Evolutionary conservation across 2,329 filamentous ascomycete species (phyloP).

Genomic region (Fonsecaea pedrosoi): DNA sequence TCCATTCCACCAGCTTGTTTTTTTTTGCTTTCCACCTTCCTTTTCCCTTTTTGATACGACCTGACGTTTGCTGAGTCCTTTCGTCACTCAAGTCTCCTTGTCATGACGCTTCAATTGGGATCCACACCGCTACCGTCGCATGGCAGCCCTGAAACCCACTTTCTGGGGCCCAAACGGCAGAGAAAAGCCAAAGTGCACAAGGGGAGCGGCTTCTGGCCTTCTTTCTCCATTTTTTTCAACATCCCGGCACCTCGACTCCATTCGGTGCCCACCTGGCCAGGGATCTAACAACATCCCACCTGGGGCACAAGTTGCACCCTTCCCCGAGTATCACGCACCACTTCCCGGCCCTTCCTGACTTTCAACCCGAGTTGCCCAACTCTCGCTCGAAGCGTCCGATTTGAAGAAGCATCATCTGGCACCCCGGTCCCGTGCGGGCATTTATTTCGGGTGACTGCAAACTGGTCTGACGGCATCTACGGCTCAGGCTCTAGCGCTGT

Average conservation of each 20-base stretch:
- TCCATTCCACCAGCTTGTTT: not conserved
- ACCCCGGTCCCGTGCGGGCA: constrained; percentile 25
- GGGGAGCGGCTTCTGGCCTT: constrained; percentile 20
- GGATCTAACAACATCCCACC: constrained; percentile 18
- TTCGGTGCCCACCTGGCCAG: constrained; percentile 13
- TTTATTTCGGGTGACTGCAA: constrained; percentile 34
- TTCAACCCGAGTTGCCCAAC: constrained; percentile 11
- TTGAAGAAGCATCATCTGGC: constrained; percentile 16
- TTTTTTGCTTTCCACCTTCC: not conserved
- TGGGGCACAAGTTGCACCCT: constrained; percentile 3
- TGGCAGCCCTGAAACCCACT: constrained; percentile 35
- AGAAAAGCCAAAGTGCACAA: constrained; percentile 16
- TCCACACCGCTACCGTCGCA: constrained; percentile 36
- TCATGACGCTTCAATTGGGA: constrained; percentile 22
- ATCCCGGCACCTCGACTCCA: constrained; percentile 11
- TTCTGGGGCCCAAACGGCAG: constrained; percentile 18
- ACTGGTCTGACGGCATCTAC: constrained; percentile 32
- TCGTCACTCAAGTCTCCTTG: not conserved
- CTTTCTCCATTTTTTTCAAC: constrained; percentile 15
- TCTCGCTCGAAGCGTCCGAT: constrained; percentile 4
- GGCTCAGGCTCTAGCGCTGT: constrained; percentile 36
- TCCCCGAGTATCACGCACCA: constrained; percentile 17
- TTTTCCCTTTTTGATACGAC: not conserved
- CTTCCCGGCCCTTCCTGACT: constrained; percentile 20
- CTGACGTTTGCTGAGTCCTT: not conserved